Evolutionary conservation across 2,329 filamentous ascomycete genomes (phyloP).

Genomic region (Hypocrella siamensis): DNA sequence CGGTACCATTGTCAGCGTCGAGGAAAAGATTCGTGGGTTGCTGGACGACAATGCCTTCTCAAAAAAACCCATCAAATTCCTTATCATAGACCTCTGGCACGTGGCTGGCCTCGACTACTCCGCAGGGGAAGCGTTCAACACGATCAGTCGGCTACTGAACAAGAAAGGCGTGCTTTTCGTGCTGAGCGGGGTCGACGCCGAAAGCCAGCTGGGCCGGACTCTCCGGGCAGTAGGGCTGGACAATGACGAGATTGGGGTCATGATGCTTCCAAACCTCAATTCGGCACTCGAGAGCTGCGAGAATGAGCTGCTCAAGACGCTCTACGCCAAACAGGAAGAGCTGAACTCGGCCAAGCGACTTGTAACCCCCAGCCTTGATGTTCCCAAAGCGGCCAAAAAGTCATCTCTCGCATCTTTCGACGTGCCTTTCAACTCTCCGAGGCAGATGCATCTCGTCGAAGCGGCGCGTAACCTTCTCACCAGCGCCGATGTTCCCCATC

Average conservation of each 20-base stretch:
- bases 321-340: slow-evolving; percentile 56
- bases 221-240: slow-evolving; percentile 74
- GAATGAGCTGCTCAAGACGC: slow-evolving; percentile 75
- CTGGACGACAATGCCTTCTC: slow-evolving; percentile 72
- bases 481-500: slow-evolving; percentile 42
- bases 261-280: slow-evolving; percentile 79
- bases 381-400: slow-evolving; percentile 22
- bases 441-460: slow-evolving; percentile 59
- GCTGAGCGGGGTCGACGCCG: slow-evolving; percentile 66
- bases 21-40: slow-evolving; percentile 68
- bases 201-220: slow-evolving; percentile 60
- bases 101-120: slow-evolving; percentile 94
- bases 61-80: slow-evolving; percentile 67
- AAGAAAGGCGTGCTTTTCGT: slow-evolving; percentile 67
- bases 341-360: slow-evolving; percentile 28
- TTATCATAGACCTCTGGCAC: slow-evolving; percentile 77
- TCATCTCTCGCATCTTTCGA: slow-evolving; percentile 19
- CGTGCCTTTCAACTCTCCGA: slow-evolving; percentile 56
- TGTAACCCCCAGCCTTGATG: slow-evolving; percentile 29
- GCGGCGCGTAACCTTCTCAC: slow-evolving; percentile 64
- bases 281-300: slow-evolving; percentile 88
- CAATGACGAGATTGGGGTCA: slow-evolving; percentile 55
- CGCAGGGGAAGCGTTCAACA: slow-evolving; percentile 85
- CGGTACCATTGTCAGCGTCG: slow-evolving; percentile 89
- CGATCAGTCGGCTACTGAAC: slow-evolving; percentile 71